Base-by-base conservation (phyloP, 2,329 filamentous ascomycete genomes). In the Penicillium janthinellum region DNA sequence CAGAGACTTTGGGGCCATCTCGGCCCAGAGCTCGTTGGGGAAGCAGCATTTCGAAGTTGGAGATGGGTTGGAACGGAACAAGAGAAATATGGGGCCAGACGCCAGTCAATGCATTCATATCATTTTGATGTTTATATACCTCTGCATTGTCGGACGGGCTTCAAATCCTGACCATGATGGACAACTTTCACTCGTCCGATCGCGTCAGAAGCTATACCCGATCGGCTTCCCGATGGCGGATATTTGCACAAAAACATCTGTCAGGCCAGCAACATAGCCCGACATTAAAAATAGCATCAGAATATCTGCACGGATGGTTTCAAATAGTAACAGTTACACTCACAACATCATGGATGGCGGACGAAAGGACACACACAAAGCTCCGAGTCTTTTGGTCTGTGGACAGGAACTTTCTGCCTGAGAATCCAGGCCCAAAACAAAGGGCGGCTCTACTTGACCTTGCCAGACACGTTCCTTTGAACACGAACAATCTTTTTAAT, bases 1-100 rank as follows among this genome's bases (percentile, higher is more conserved):
- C 59, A 31, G 61, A 51, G n/a, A 70, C 63, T 22, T 61, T 41
- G 12, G 69, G 70, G 20, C 63, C 65, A 57, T 65, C 52, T 11
- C 20, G 56, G 42, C 68, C 68, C 15, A 70, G 57, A 2, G 59
- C 10, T 17, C 60, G 60, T 12, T 56, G 34, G 11, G 66, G 58
- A 35, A 38, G 31, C 57, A 58, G 58, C 63, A 63, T 63, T 25
- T 37, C 42, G 14, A 50, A 42, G 31, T 8, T 34, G 25, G 8
- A 17, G 38, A n/a, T 39, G 15, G 25, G 17, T 12, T 22, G 12
- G 22, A 45, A 45, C 10, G 20, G 3, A 12, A 45, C 2, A 45
- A 31, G 31, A 31, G 31, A 31, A 10, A 25, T 45, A 12, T 5
- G 14, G 25, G 15, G 3, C 20, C 42, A 14, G 25, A 5, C 4